Evolutionary conservation across 106 monocot genomes (phyloP).

Genomic region (Allium sativum): DNA sequence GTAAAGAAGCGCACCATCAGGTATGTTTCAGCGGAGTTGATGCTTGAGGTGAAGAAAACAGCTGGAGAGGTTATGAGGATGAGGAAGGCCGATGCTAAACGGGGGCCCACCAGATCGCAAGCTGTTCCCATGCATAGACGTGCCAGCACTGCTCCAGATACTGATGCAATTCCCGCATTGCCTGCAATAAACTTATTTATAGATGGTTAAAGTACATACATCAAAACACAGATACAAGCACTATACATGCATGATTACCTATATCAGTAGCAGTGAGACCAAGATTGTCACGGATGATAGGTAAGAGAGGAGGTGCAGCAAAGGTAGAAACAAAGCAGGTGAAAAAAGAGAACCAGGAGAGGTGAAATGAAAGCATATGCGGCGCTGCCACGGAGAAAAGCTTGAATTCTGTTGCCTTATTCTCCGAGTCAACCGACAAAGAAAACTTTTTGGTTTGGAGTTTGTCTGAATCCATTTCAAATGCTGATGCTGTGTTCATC

Average conservation of each 20-base stretch:
- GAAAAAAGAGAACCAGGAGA: constrained; percentile 99
- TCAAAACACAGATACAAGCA: no score
- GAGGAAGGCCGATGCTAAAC: constrained; percentile 68
- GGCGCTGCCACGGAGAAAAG: constrained; percentile 59
- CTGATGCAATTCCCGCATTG: constrained; percentile 80
- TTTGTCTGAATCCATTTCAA: neutral
- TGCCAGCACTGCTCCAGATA: constrained; percentile 86
- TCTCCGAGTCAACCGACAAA: constrained; percentile 57
- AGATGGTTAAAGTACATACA: no score
- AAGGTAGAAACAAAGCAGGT: constrained; percentile 87
- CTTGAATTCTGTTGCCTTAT: constrained; percentile 60
- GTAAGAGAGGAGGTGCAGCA: constrained; percentile 83
- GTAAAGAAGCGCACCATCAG: constrained; percentile 84
- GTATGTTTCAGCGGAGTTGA: constrained; percentile 34
- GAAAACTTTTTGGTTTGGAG: constrained; percentile 9
- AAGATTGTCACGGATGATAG: constrained; percentile 94
- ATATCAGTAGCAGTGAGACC: constrained; percentile 74
- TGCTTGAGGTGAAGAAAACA: constrained; percentile 65
- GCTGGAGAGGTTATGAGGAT: constrained; percentile 52
- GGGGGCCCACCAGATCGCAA: constrained; percentile 83
- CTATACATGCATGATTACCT: neutral
- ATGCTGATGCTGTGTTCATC: no score
- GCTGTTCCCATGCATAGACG: constrained; percentile 85
- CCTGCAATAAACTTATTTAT: neutral
- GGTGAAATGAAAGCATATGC: constrained; percentile 88